Percentiles rank a stretch among this genome's conserved stretches.
Evolutionary conservation across 2,329 filamentous ascomycete species (phyloP).

Genomic region (Xylariaceae sp.): DNA sequence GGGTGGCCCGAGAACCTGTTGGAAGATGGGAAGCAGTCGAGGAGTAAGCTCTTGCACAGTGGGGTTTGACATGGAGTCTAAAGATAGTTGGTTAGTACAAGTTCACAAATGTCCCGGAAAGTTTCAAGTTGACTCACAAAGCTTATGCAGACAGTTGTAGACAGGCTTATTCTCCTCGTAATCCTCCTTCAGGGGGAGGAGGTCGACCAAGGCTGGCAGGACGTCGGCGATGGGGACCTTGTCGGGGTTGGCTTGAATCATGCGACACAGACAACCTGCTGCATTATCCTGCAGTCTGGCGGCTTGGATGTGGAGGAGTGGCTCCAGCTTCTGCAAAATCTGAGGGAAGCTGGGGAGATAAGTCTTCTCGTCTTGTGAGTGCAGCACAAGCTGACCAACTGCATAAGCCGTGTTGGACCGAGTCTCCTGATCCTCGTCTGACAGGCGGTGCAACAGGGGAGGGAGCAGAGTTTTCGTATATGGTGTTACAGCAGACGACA

Average conservation of each 20-base stretch:
- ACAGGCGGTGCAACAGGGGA: conserved; percentile 79
- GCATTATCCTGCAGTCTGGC: conserved; percentile 89
- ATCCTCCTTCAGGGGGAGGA: conserved; percentile 87
- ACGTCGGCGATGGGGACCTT: conserved; percentile 77
- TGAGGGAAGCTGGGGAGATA: conserved; percentile 72
- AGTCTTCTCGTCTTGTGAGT: conserved; percentile 71
- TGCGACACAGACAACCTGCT: conserved; percentile 82
- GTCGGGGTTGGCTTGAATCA: conserved; percentile 88
- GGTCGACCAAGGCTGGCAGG: conserved; percentile 72
- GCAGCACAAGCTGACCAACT: conserved; percentile 77
- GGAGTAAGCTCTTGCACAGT: conserved; percentile 69
- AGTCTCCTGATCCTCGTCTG: conserved; percentile 85
- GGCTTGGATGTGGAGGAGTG: conserved; percentile 72
- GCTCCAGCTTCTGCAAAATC: conserved; percentile 83
- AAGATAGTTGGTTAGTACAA: conserved; percentile 17
- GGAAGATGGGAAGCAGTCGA: conserved; percentile 67
- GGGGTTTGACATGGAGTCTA: conserved; percentile 65
- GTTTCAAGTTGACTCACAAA: conserved; percentile 59
- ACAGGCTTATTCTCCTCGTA: conserved; percentile 96
- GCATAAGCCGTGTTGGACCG: conserved; percentile 96
- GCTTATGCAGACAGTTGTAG: conserved; percentile 82
- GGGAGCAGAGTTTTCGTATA: conserved; percentile 76
- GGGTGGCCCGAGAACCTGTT: conserved; percentile 68
- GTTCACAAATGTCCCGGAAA: neutral
- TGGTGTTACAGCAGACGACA: conserved; percentile 76